Evolutionary conservation across 2,329 filamentous ascomycete species (phyloP), one percentile per base, ranked within the genome.

Genomic region (Aspergillus ochraceus): DNA sequence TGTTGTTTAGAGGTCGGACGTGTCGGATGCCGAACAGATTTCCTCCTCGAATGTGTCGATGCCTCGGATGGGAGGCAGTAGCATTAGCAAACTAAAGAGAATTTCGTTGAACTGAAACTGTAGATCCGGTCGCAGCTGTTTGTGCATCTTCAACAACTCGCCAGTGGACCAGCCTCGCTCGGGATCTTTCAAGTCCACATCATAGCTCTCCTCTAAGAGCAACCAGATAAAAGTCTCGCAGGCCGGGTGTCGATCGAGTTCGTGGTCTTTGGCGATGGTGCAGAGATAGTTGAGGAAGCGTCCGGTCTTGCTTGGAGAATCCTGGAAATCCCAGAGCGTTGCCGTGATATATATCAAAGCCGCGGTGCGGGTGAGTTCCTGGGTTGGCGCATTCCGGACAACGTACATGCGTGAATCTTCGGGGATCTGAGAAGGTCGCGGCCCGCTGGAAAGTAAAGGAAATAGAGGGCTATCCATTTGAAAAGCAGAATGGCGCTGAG

Each of bases 41-140:
- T 74, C 71, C 49, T 65, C 60, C 59, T 77, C 71, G 55, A 78
- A 77, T 3, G 59, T 60, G 36, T 70, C 69, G 45, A 76, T 64
- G 6, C 72, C 71, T 8, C 70, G 66, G 36, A 76, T 66, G 9
- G 74, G 73, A 8, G 62, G 51, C 2, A 62, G 67, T 22, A 77
- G 62, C 64, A 73, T 74, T 50, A 79, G 61, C 53, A 73, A 73
- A 46, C 69, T 72, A 61, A 78, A 68, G 9, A 78, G 58, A 53
- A 75, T 70, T 58, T 79, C 76, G 58, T 73, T 74, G 62, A 76
- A 78, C 5, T 73, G 71, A 51, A 77, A 77, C 46, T 75, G 74
- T 6, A 77, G 65, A 20, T 75, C 71, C 5, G 69, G 66, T 19
- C 69, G 74, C 10, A 79, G 68, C 53, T 69, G 67, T 52, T 75